Base-by-base conservation (phyloP, 345 rosid genomes). In the Linum tenue region DNA sequence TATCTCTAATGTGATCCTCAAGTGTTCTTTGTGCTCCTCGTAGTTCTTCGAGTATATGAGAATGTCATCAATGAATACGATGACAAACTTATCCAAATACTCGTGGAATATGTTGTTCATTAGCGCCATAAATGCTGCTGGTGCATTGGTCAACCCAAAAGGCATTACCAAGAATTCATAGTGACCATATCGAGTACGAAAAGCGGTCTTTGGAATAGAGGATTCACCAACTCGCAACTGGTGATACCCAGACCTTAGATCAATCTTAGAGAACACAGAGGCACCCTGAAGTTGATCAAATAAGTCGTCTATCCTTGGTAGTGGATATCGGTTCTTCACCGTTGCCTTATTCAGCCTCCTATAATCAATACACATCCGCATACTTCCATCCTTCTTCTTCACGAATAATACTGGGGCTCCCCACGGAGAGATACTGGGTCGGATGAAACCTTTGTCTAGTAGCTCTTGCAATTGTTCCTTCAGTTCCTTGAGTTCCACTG, bases 81-180 rank as follows among this genome's bases (percentile, higher is more conserved):
- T 22, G 31, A 22, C 31, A 22, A 22, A 22, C 31, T 22, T 22
- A 1, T 22, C 31, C 31, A 22, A 22, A 22, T 22, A 22, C 31
- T 22, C 31, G 1, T 22, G 31, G 31, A 22, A 42, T 22, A 42
- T 39, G 0, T 4, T 3, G 22, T 67, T 58, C 58, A 67, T 67
- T 3, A 59, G 37, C 0, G 22, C 56, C 64, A 58, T 42, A 11
- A 58, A 67, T 1, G 35, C 14, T 58, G 56, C 6, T 5, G 12
- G 37, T 10, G 64, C 31, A 59, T 67, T 67, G 0, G 58, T 58
- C 31, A 59, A n/a, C 37, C 43, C 37, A 14, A 67, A 67, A 0
- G 35, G 43, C 59, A 67, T 60, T 41, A 67, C 43, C 17, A 41
- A 36, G 16, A 59, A 43, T 8, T 69, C 62, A 17, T 69, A 69